Evolutionary conservation across 2,329 filamentous ascomycete species (phyloP).

Genomic region (Cadophora sp.): DNA sequence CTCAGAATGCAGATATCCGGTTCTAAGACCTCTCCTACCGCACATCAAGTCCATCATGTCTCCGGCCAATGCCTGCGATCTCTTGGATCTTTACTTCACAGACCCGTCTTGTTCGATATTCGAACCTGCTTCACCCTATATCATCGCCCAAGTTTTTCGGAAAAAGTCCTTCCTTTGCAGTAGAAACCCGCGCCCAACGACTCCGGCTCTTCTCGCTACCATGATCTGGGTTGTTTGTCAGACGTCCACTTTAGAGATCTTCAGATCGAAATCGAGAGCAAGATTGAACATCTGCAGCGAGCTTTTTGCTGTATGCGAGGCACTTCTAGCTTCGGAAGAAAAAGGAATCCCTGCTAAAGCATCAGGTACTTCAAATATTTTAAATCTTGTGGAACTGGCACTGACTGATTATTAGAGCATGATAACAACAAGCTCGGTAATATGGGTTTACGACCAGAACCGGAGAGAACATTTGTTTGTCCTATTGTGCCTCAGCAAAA

Average conservation of each 20-base stretch:
- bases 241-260: conserved; percentile 50
- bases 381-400: no score
- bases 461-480: conserved; percentile 2
- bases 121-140: conserved; percentile 50
- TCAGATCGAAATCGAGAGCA: conserved; percentile 17
- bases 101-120: neutral
- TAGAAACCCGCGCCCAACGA: conserved; percentile 49
- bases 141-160: conserved; percentile 54
- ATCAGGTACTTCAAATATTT: no score
- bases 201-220: conserved; percentile 53
- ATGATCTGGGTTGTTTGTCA: conserved; percentile 57
- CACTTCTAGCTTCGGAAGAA: conserved; percentile 9
- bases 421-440: conserved; percentile 3
- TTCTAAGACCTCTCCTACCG: no score
- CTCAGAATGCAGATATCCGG: no score
- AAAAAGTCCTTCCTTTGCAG: conserved; percentile 52
- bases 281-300: conserved; percentile 20
- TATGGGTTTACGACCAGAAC: conserved; percentile 6
- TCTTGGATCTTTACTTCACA: neutral
- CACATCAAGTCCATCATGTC: no score
- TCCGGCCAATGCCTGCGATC: neutral
- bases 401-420: no score
- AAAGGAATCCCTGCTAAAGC: neutral
- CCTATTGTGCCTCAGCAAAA: conserved; percentile 14
- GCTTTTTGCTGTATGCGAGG: conserved; percentile 21